Base-by-base conservation (phyloP, 768 basidiomycete species). In the Gloeostereum incarnatum region DNA sequence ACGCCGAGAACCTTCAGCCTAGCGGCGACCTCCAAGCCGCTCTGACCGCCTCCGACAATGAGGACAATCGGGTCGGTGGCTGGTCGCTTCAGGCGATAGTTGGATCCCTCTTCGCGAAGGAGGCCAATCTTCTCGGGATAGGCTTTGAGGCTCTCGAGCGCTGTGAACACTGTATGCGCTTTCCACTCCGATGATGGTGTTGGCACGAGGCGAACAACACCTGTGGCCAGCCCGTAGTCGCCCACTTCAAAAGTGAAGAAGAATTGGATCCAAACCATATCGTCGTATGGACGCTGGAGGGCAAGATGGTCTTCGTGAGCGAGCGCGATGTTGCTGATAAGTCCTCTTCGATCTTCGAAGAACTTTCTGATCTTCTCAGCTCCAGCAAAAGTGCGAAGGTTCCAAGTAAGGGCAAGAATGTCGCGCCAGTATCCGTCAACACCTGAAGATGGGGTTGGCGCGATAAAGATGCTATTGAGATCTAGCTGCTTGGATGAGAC, bases 21-120 rank as follows among this genome's bases (percentile, higher is more conserved):
- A 2, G 80, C 79, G 0, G 82, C 81, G 2, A 75, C 51, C 27
- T 68, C 72, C 20, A 90, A 56, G 1, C 83, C 86, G 44, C 68
- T 71, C 40, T 85, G 84, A 0, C 80, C 81, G 0, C 68, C 80
- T 8, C 80, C 78, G 14, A 82, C 58, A 17, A 84, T 60, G 20
- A 85, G 52, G 7, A 81, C 83, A 2, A 64, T 65, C 0, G 83
- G 81, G 35, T 74, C 64, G n/a, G n/a, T n/a, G n/a, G n/a, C n/a
- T n/a, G n/a, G n/a, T n/a, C n/a, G n/a, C n/a, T n/a, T n/a, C n/a
- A n/a, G n/a, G n/a, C n/a, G n/a, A n/a, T n/a, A n/a, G n/a, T n/a
- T n/a, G n/a, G n/a, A n/a, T n/a, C n/a, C n/a, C n/a, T n/a, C n/a
- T n/a, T n/a, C n/a, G 31, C 73, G 58, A 14, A 65, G 45, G 5